phyloP scores from a whole-genome alignment of 2,329 filamentous ascomycete genomes.

The Parastagonospora avenae region DNA sequence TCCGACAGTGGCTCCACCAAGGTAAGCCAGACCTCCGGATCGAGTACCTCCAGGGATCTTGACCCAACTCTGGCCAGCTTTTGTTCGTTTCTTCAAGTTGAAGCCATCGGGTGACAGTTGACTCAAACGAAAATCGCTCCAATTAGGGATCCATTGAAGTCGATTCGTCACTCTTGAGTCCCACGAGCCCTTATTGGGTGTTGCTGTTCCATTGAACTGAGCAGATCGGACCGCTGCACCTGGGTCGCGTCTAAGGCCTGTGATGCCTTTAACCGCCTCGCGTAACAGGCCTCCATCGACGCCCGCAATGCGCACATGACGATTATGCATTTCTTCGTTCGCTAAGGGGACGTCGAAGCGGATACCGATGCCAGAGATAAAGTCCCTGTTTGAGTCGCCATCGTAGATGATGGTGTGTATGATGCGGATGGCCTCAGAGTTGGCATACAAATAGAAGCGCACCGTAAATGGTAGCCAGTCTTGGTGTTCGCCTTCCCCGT shows the following conservation, averaged over 20 bases:
- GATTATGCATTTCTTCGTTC: slow-evolving; percentile 61
- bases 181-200: slow-evolving; percentile 55
- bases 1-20: slow-evolving; percentile 62
- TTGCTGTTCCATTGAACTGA: slow-evolving; percentile 56
- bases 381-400: slow-evolving; percentile 55
- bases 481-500: slow-evolving; percentile 39
- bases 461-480: slow-evolving; percentile 62
- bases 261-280: slow-evolving; percentile 65
- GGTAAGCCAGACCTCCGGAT: slow-evolving; percentile 62
- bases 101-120: slow-evolving; percentile 67
- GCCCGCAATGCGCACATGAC: slow-evolving; percentile 63
- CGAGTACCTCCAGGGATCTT: slow-evolving; percentile 63
- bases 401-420: slow-evolving; percentile 65
- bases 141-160: slow-evolving; percentile 63
- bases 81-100: slow-evolving; percentile 64
- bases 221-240: slow-evolving; percentile 55
- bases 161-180: slow-evolving; percentile 52
- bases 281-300: slow-evolving; percentile 60
- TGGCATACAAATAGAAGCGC: slow-evolving; percentile 64
- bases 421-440: slow-evolving; percentile 60
- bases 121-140: slow-evolving; percentile 62
- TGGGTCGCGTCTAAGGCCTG: slow-evolving; percentile 63
- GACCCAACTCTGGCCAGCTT: slow-evolving; percentile 62
- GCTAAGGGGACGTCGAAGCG: slow-evolving; percentile 61
- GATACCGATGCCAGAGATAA: slow-evolving; percentile 61